A percentile compares a stretch with the other conserved stretches of the same genome.
Conservation (phyloP, 1,284 basidiomycete species). For the Cutaneotrichosporon sp. region DNA sequence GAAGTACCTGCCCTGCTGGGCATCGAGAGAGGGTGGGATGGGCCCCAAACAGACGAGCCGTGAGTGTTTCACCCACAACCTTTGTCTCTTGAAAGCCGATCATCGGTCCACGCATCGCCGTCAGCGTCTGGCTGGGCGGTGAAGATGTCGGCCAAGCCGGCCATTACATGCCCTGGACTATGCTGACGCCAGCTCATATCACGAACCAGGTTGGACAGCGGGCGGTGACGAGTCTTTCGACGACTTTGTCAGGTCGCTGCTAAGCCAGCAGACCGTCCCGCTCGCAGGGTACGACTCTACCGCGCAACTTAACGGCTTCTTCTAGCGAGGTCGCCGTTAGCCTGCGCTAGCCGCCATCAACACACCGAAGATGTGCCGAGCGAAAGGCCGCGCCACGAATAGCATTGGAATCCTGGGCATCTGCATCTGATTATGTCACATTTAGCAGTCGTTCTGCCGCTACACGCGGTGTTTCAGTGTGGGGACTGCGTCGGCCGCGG, state of each 20-base stretch:
- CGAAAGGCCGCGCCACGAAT: too few species aligned
- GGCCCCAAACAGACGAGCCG: background rate
- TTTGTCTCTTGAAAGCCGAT: background rate
- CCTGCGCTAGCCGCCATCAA: too few species aligned
- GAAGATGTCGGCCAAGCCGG: too few species aligned
- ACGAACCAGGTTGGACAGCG: slow-evolving; percentile 1
- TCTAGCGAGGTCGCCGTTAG: background rate
- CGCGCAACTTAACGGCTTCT: background rate
- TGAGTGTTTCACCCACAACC: background rate
- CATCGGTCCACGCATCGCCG: background rate
- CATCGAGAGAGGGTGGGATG: background rate
- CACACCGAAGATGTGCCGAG: too few species aligned
- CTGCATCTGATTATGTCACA: too few species aligned
- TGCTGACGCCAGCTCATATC: background rate
- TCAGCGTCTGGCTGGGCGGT: too few species aligned
- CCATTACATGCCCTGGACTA: background rate
- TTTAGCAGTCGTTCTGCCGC: too few species aligned
- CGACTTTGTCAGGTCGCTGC: slow-evolving; percentile 14
- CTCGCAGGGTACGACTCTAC: slow-evolving; percentile 1
- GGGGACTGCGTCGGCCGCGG: too few species aligned
- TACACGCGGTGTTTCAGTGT: too few species aligned
- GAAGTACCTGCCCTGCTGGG: slow-evolving; percentile 11
- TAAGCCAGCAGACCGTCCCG: slow-evolving; percentile 15
- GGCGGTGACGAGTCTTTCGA: slow-evolving; percentile 12
- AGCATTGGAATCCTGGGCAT: too few species aligned